phyloP scores from a whole-genome alignment of 2,329 filamentous ascomycete species.

The Cylindrodendrum hubeiense region DNA sequence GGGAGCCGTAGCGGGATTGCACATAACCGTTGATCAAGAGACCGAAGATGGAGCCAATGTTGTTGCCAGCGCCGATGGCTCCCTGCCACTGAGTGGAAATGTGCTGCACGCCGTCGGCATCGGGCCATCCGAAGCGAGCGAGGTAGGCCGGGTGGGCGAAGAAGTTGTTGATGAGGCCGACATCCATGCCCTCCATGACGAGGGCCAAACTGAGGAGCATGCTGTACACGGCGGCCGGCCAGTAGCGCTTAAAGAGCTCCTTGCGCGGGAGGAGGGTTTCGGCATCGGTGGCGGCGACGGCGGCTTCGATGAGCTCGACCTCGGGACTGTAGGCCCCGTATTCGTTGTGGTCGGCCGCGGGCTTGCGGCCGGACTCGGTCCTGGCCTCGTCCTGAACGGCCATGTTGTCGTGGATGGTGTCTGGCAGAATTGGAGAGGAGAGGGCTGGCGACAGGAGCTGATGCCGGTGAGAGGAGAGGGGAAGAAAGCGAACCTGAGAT shows the following conservation, averaged over 20 bases:
- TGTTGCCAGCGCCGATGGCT: conserved; percentile 60
- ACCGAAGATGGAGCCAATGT: conserved; percentile 62
- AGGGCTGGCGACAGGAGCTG: neutral
- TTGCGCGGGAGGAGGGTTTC: conserved; percentile 46
- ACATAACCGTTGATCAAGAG: conserved; percentile 62
- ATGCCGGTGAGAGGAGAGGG: neutral
- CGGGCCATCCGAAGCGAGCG: conserved; percentile 51
- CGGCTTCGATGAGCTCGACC: conserved; percentile 49
- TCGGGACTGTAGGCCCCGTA: conserved; percentile 40
- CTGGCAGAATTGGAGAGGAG: neutral
- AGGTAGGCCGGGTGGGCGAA: conserved; percentile 60
- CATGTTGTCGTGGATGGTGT: conserved; percentile 18
- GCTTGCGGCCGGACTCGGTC: conserved; percentile 28
- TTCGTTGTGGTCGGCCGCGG: conserved; percentile 39
- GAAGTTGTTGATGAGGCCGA: conserved; percentile 55
- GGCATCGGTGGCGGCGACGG: conserved; percentile 45
- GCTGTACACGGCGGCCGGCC: conserved; percentile 45
- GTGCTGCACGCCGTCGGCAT: conserved; percentile 51
- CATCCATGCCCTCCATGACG: conserved; percentile 57
- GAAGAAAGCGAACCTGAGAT: neutral
- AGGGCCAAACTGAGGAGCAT: conserved; percentile 49
- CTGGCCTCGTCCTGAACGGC: conserved; percentile 27
- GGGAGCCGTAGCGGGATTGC: conserved; percentile 60
- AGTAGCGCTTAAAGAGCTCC: conserved; percentile 48
- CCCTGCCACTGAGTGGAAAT: conserved; percentile 62